phyloP scores from a whole-genome alignment of 192 early-diverging fungal species.

The Coemansia sp. region DNA sequence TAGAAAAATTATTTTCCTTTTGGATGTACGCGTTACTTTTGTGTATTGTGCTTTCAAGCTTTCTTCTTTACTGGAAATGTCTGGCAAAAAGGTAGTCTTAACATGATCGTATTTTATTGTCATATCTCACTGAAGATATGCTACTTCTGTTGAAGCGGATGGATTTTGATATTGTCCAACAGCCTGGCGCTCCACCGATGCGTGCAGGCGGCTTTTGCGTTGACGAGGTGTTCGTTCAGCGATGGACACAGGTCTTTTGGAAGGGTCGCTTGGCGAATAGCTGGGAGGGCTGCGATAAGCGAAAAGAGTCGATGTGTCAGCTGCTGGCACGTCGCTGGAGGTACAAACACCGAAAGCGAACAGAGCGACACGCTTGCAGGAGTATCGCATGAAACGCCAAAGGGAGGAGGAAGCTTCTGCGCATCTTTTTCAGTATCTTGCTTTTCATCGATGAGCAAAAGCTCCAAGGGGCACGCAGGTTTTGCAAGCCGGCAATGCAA shows the following conservation, averaged over 20 bases:
- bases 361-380: neutral
- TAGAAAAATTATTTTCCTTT: neutral
- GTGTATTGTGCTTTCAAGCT: neutral
- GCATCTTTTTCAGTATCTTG: neutral
- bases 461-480: neutral
- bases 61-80: no score
- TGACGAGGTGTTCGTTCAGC: neutral
- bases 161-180: neutral
- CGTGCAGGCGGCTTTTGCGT: neutral
- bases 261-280: neutral
- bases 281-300: neutral
- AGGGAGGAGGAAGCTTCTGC: neutral
- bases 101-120: no score
- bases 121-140: no score
- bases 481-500: neutral
- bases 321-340: neutral
- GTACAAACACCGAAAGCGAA: neutral
- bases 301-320: neutral
- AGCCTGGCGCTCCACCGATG: constrained; percentile 1
- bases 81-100: no score
- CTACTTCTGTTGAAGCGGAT: no score
- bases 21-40: constrained; percentile 3
- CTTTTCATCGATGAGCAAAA: neutral
- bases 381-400: neutral
- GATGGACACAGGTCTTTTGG: neutral